A percentile compares a stretch with the other conserved stretches of the same genome.
Conservation (phyloP, 1,284 basidiomycete species). For the Cryptococcus sp. region DNA sequence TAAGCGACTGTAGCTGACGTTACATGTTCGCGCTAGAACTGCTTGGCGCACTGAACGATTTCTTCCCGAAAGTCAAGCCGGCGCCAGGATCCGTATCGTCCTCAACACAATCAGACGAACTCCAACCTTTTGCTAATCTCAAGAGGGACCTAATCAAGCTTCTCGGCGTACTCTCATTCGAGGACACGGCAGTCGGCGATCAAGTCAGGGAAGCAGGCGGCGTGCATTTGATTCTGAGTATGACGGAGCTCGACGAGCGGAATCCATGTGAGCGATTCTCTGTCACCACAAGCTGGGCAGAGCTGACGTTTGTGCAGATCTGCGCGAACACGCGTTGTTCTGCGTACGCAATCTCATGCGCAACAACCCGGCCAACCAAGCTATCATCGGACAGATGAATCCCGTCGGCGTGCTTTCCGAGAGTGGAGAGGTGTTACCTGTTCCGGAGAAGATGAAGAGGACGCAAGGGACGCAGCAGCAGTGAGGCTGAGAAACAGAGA, state of each 20-base stretch:
- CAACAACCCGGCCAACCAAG: slow-evolving; percentile 75
- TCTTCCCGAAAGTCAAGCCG: slow-evolving; percentile 72
- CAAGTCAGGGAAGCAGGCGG: slow-evolving; percentile 68
- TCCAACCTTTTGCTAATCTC: slow-evolving; percentile 67
- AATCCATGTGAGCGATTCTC: slow-evolving; percentile 74
- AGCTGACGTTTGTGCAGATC: slow-evolving; percentile 58
- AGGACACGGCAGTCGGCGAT: slow-evolving; percentile 68
- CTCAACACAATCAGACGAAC: slow-evolving; percentile 42
- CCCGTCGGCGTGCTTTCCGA: slow-evolving; percentile 60
- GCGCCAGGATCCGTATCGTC: slow-evolving; percentile 35
- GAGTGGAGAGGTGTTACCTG: slow-evolving; percentile 60
- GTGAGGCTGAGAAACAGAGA: too few relatives aligned
- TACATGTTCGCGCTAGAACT: slow-evolving; percentile 50
- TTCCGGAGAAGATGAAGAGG: slow-evolving; percentile 49
- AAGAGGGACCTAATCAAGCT: slow-evolving; percentile 69
- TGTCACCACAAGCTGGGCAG: neutral
- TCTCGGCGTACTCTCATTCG: slow-evolving; percentile 70
- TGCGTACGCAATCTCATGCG: slow-evolving; percentile 74
- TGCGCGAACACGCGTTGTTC: slow-evolving; percentile 86
- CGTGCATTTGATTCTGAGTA: slow-evolving; percentile 74
- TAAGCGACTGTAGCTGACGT: slow-evolving; percentile 4
- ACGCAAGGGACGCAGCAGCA: slow-evolving; percentile 8
- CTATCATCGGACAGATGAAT: slow-evolving; percentile 69
- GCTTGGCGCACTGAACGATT: slow-evolving; percentile 66
- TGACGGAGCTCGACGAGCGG: slow-evolving; percentile 83